These are phyloP conservation scores for Capsicum chinense DNA, from an alignment of 257 asterid species.

Conservation along the genomic window DNA sequence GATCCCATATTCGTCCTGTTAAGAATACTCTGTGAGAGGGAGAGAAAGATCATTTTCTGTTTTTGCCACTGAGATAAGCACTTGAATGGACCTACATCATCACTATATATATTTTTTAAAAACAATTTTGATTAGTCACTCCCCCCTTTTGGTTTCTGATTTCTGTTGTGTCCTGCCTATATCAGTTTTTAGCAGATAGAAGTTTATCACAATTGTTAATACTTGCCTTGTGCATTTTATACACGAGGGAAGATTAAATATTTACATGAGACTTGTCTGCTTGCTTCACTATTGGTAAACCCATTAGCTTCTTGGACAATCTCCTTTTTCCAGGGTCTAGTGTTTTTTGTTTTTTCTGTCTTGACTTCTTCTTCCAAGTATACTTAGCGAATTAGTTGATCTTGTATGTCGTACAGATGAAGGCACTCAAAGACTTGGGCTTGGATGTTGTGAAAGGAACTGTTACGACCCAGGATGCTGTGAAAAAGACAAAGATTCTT, in stretches of 20 bases:
- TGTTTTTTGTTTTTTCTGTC: conserved; percentile 17
- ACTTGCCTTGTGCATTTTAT: neutral
- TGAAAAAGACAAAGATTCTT: conserved; percentile 73
- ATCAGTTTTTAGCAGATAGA: neutral
- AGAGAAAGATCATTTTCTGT: neutral
- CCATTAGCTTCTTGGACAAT: neutral
- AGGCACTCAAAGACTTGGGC: conserved; percentile 92
- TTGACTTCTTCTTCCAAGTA: conserved; percentile 8
- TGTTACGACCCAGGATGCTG: conserved; percentile 77
- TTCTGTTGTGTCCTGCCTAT: neutral
- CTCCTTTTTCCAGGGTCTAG: conserved; percentile 11
- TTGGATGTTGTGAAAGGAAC: conserved; percentile 92
- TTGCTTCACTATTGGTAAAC: neutral
- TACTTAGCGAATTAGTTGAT: conserved; percentile 15
- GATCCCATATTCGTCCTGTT: neutral
- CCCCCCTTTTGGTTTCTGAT: neutral
- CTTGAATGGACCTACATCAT: neutral
- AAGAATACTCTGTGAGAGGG: neutral
- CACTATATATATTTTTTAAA: neutral
- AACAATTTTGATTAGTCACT: neutral
- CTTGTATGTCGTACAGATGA: conserved; percentile 64
- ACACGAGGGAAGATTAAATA: neutral
- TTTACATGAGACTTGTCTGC: neutral
- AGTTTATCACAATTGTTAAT: neutral
- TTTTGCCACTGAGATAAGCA: neutral